phyloP scores from a whole-genome alignment of 2,329 filamentous ascomycete species.

The Gyromitra esculenta region DNA sequence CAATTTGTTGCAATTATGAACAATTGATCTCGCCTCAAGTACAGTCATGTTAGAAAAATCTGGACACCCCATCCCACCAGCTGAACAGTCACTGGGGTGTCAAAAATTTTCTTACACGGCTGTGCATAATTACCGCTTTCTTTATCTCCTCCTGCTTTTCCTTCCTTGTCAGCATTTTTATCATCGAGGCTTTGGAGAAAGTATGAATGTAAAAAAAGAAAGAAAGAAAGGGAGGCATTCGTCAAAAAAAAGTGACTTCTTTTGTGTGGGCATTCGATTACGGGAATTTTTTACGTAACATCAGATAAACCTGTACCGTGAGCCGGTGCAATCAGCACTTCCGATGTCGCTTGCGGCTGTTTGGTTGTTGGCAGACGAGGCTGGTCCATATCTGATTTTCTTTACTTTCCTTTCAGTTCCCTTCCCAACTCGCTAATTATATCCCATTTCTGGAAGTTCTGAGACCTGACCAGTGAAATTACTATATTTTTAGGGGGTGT shows the following conservation, averaged over 20 bases:
- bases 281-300: constrained; percentile 36
- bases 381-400: constrained; percentile 50
- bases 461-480: constrained; percentile 28
- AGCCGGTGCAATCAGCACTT: constrained; percentile 14
- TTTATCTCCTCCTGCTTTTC: constrained; percentile 7
- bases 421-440: constrained; percentile 18
- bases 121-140: constrained; percentile 18
- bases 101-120: too few species aligned
- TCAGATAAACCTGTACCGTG: constrained; percentile 10
- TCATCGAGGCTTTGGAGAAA: not conserved
- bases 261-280: constrained; percentile 55
- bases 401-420: not conserved
- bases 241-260: constrained; percentile 57
- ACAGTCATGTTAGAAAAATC: not conserved
- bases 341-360: constrained; percentile 21
- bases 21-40: constrained; percentile 20
- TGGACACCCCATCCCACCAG: too few species aligned
- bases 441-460: constrained; percentile 21
- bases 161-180: constrained; percentile 9
- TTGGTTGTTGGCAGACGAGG: constrained; percentile 33
- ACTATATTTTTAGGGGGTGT: constrained; percentile 62
- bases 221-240: not conserved
- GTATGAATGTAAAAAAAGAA: constrained; percentile 33
- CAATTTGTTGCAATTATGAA: constrained; percentile 1
- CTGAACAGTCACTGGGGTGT: too few species aligned